Evolutionary conservation across 1,139 yeast genomes (phyloP), one percentile per base, ranked within the genome.

Genomic region (Diutina pseudorugosa): DNA sequence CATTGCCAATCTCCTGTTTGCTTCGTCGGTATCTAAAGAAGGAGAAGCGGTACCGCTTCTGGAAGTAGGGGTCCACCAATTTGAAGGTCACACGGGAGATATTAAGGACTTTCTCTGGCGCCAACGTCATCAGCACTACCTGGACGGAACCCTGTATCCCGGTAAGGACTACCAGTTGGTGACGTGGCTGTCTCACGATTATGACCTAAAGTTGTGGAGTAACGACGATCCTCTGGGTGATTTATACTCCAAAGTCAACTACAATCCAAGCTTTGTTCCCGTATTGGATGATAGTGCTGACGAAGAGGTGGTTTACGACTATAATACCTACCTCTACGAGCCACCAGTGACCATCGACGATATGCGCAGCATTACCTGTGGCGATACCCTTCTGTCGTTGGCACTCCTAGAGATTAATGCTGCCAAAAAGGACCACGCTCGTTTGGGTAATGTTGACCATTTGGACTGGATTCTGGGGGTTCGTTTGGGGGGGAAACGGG

Each of bases 381-480:
- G 74, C 1, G 78, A 72, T 57, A 53, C 67, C 19, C 63, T 72
- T 23, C 70, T 75, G 4, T 67, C 75, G 6, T 57, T 69, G 56
- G 65, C 73, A 8, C 55, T 68, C 56, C 68, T 62, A 52, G 69
- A 65, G 55, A 66, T 73, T 21, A 65, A 72, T 69, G 67, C 51
- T 65, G 62, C 51, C 69, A 66, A 30, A 61, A 62, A 40, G 60
- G 63, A 21, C 60, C 62, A 62, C 65, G 9, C 59, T 62, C 48
- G 61, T 62, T 55, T 51, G 61, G 57, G 54, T 76, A 79, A 55
- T 66, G 41, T 79, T 42, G 83, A 83, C 58, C 96, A 91, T 62
- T 70, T 93, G 55, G 83, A 85, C 58, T 93, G 98, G 98, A 84
- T 93, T 47, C 84, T 96, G 0, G 98, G 98, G 51, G 95, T 93